These are phyloP conservation scores for Pythium dissimile DNA, from an alignment of 352 stramenopile species.

Conservation along the genomic window DNA sequence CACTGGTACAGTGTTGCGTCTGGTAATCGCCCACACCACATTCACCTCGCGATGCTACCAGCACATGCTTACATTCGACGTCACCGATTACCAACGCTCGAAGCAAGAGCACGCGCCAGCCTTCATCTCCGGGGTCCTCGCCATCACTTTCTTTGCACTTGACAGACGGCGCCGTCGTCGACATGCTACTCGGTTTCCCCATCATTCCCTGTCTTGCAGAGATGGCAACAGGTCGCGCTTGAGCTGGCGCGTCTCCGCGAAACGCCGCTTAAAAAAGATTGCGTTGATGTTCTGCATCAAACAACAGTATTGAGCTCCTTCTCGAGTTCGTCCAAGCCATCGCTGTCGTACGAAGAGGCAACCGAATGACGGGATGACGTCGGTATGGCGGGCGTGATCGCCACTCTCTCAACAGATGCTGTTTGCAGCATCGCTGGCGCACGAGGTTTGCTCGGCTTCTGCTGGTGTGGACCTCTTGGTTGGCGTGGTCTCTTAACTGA, in stretches of 20 bases:
- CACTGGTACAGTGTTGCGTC: slow-evolving; percentile 16
- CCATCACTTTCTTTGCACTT: background rate
- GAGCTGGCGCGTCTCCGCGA: background rate
- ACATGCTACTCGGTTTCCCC: background rate
- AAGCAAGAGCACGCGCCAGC: slow-evolving; percentile 26
- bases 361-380: slow-evolving; percentile 17
- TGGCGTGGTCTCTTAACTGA: background rate
- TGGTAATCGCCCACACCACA: background rate
- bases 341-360: slow-evolving; percentile 41
- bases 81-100: slow-evolving; percentile 25
- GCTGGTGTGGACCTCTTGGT: too few species aligned
- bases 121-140: slow-evolving; percentile 15
- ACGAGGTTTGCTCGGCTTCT: slow-evolving; percentile 3
- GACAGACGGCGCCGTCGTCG: background rate
- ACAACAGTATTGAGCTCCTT: slow-evolving; percentile 31
- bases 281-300: background rate
- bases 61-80: slow-evolving; percentile 12
- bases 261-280: background rate
- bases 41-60: background rate
- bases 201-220: background rate
- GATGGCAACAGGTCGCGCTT: too few species aligned
- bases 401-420: too few species aligned
- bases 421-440: too few species aligned
- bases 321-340: slow-evolving; percentile 43
- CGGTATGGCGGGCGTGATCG: background rate